A percentile compares a stretch with the other conserved stretches of the same genome.
Conservation (phyloP, 75 land plant genomes). For the Picea sitchensis region DNA sequence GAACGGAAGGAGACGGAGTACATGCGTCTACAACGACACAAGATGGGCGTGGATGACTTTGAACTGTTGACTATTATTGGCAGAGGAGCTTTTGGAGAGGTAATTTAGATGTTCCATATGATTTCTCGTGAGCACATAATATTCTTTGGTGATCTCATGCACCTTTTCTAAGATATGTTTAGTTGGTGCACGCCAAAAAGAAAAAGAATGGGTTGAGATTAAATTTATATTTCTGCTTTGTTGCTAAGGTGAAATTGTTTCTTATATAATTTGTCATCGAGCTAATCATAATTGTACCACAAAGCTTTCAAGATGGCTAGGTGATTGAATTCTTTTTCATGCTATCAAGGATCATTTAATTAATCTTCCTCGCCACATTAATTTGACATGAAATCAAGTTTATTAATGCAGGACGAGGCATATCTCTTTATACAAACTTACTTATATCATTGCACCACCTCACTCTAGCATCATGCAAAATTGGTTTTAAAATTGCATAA, state of each 20-base stretch:
- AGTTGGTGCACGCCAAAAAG: too few relatives aligned
- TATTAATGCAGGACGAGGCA: background rate
- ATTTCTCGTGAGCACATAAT: background rate
- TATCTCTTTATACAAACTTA: background rate
- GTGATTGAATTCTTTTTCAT: background rate
- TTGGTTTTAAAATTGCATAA: background rate
- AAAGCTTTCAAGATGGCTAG: background rate
- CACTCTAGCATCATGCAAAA: background rate
- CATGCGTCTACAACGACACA: conserved; percentile 60
- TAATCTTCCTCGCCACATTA: background rate
- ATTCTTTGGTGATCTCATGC: background rate
- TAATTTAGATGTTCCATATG: conserved; percentile 9
- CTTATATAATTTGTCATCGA: too few relatives aligned
- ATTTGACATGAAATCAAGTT: background rate
- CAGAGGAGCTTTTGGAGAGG: conserved; percentile 69
- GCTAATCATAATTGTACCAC: too few relatives aligned
- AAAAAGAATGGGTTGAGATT: too few relatives aligned
- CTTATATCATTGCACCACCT: background rate
- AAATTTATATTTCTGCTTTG: too few relatives aligned
- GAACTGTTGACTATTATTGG: conserved; percentile 59
- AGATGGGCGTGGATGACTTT: conserved; percentile 69
- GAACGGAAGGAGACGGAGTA: conserved; percentile 62
- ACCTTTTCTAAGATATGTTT: too few relatives aligned
- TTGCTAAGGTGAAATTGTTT: too few relatives aligned
- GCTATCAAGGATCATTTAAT: background rate